Conservation (phyloP, 441 rosid genomes). For the Euphorbia corollata region DNA sequence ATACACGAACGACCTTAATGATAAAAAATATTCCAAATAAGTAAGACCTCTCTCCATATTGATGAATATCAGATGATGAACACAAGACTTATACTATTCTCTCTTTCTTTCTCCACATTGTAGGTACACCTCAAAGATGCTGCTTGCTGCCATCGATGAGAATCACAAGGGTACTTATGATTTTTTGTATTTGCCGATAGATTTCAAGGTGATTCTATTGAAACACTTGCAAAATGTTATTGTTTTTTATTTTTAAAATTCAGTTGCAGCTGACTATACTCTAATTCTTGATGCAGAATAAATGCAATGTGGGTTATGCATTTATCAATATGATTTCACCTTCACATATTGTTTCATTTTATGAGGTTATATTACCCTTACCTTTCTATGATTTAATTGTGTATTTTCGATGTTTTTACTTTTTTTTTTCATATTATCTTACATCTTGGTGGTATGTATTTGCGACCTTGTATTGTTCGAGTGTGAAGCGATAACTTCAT, state of each 20-base stretch:
- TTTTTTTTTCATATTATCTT: background rate
- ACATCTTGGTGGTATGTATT: background rate
- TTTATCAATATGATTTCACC: slow-evolving; percentile 95
- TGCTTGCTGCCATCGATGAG: slow-evolving; percentile 93
- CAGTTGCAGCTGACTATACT: slow-evolving; percentile 6
- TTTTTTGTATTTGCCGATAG: slow-evolving; percentile 90
- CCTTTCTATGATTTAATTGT: background rate
- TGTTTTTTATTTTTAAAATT: background rate
- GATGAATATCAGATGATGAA: background rate
- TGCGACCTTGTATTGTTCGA: background rate
- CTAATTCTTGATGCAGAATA: slow-evolving; percentile 55
- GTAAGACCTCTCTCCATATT: slow-evolving; percentile 35
- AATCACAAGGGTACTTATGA: slow-evolving; percentile 73
- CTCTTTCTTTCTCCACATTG: slow-evolving; percentile 14
- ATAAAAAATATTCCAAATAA: slow-evolving; percentile 97
- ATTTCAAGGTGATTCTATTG: slow-evolving; percentile 64
- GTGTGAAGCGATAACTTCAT: background rate
- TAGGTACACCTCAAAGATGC: slow-evolving; percentile 96
- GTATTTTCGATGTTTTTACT: background rate
- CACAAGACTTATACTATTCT: background rate
- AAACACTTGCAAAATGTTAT: background rate
- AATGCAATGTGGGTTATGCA: slow-evolving; percentile 99
- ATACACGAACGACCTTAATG: slow-evolving; percentile 89
- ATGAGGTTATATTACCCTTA: slow-evolving; percentile 43
- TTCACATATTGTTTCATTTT: slow-evolving; percentile 71